Evolutionary conservation across 805 yeast species (phyloP), one percentile per base, ranked within the genome.

Genomic region (Cyberlindnera nakhonratchasimensis): DNA sequence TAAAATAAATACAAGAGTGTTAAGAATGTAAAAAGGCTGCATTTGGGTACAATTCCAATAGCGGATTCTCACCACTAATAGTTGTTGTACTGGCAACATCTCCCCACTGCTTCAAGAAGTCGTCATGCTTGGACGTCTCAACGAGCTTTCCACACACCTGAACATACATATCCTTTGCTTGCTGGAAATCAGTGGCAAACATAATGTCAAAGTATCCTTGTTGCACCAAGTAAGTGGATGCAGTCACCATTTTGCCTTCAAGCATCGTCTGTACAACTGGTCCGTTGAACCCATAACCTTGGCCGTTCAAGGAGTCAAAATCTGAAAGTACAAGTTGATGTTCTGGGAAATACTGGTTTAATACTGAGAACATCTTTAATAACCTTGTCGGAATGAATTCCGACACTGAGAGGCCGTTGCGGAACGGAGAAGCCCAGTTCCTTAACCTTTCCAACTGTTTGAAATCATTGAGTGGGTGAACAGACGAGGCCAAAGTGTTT

Each of bases 161-260:
- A 14, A 69, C 66, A 57, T 87, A 88, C 45, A 86, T 47, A 37
- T 80, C 82, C 30, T 75, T 69, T 4, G 80, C 77, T 8, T 79
- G 65, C 7, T 65, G 63, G 60, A 87, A 88, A 55, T 87, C 84
- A 0, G 95, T 87, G 9, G 95, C 86, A 56, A 87, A 87, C 82
- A 86, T 79, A 38, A 87, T 86, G 61, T 87, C 95, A 58, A 86
- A 87, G 55, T 74, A 83, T 0, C 96, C 96, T 58, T 86, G 95
- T 29, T 82, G 73, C n/a, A 77, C 82, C 90, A 87, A 81, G 59
- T 80, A 86, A 0, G 90, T 79, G 29, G 79, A 71, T 0, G 82
- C 76, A 17, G 85, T 80, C 5, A 86, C 73, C 81, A 84, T 82
- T 43, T 71, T 68, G 48, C 81, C 79, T 39, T 79, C 70, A 45